Conservation (phyloP, 352 stramenopile genomes). For the Globisporangium irregulare region DNA sequence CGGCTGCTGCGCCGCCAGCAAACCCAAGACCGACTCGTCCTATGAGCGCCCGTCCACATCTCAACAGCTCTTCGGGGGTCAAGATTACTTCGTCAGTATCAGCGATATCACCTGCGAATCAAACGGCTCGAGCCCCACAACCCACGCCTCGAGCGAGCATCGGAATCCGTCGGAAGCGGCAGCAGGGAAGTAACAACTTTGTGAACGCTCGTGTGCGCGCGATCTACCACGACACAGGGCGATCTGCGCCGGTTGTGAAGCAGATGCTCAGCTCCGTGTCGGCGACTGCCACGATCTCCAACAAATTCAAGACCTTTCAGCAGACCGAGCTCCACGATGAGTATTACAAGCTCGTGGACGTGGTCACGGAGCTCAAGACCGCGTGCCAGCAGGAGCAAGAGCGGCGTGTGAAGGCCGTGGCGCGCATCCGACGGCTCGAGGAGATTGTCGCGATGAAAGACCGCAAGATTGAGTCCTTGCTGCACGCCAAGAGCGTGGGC, state of each 20-base stretch:
- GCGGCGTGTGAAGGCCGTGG: constrained; percentile 42
- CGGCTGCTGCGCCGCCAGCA: neutral
- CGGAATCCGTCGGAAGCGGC: constrained; percentile 35
- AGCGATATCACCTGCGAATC: constrained; percentile 3
- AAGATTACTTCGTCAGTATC: neutral
- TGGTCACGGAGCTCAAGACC: constrained; percentile 47
- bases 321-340: constrained; percentile 61
- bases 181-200: constrained; percentile 19
- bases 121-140: constrained; percentile 5
- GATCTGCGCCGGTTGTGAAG: constrained; percentile 16
- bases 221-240: constrained; percentile 45
- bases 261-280: constrained; percentile 24
- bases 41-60: constrained; percentile 37
- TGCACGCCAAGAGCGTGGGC: constrained; percentile 34
- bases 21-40: constrained; percentile 26
- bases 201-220: constrained; percentile 46
- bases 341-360: constrained; percentile 53
- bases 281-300: constrained; percentile 28
- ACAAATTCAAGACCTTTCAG: constrained; percentile 42
- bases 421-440: constrained; percentile 49
- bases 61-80: constrained; percentile 9
- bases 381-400: constrained; percentile 49
- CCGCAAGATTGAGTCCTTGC: constrained; percentile 61
- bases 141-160: neutral
- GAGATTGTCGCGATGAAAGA: constrained; percentile 67